Evolutionary conservation across 805 yeast genomes (phyloP), one percentile per base, ranked within the genome.

Genomic region (Saccharomyces kudriavzevii): DNA sequence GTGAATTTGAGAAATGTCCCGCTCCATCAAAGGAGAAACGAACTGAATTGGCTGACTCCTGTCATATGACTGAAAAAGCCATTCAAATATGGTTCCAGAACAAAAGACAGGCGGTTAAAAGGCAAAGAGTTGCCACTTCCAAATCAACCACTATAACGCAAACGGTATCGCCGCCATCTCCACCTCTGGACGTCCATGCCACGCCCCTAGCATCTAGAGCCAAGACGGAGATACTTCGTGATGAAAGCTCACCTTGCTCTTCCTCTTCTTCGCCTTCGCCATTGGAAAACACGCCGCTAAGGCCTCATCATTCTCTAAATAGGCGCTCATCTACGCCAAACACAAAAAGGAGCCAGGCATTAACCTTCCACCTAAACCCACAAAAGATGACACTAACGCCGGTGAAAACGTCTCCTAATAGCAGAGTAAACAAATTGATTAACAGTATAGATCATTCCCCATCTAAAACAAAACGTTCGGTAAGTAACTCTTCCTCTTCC

Each of bases 1-100:
- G 77, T 40, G 96, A 90, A 72, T 94, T 92, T 64, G 77, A 77
- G 49, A 66, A 73, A 49, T 90, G 96, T 55, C 75, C 83, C 47
- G 89, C 96, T 49, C 99, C 99, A 48, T 85, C 86, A 66, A 85
- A 84, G 67, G 72, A 77, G 47, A 78, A 85, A 65, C 81, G 98
- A 60, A 76, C 81, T 47, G 87, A 84, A 58, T 87, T 94, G 59
- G 96, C 98, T 4, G 70, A 74, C 29, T 80, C 76, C 58, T 95
- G 94, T 45, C 84, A 83, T 60, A 94, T 94, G 98, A 82, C 92
- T n/a, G 97, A 91, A 70, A 89, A 91, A 69, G 96, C 97, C 1
- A 96, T 94, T 35, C 99, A 94, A 73, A 89, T 92, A 58, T 94
- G 99, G 99, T 94, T 94, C 73, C 99, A 94, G 73, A 94, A 94